Evolutionary conservation across 202 grass and related monocot genomes (phyloP), one percentile per base, ranked within the genome.

Genomic region (Carex sylvatica): DNA sequence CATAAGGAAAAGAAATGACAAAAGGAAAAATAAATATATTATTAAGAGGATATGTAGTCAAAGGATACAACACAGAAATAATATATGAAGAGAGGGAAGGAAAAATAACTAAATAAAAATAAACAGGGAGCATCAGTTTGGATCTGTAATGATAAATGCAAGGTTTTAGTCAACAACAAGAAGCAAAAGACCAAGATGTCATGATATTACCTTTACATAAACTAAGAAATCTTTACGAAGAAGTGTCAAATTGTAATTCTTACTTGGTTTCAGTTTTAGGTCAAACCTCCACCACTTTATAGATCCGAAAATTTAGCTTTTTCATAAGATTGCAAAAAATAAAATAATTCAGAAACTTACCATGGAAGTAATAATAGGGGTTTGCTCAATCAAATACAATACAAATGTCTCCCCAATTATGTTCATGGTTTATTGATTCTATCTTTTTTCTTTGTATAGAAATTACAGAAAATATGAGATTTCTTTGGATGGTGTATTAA

Each of bases 321-420:
- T 18, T 23, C 24, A 30, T 65, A 80, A 26, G 23, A 49, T 26
- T 80, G 10, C 20, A 28, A 52, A 82, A 36, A 81, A 1, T 18
- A 82, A 78, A 31, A 58, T 7, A 56, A 51, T 19, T 77, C 3
- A 68, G 49, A 66, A 53, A 82, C 61, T 31, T 67, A 55, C 9
- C 63, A 56, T 22, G 8, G 42, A 82, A 65, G 24, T 36, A 24
- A 31, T 54, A 65, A 70, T 77, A 35, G 35, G 46, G 12, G 26
- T 24, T 70, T 82, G 15, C 6, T 70, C 61, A 54, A 67, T 82
- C 80, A 82, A 82, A 58, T 26, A 6, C 36, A 82, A 58, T 26
- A 6, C 36, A 35, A 68, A 82, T 55, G 26, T 38, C 78, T 49
- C 16, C 5, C 38, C 26, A 65, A 80, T 44, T 65, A 28, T 47